A percentile compares a stretch with the other conserved stretches of the same genome.
These are phyloP conservation scores for Pseudogymnoascus sp. DNA, from an alignment of 2,329 filamentous ascomycete genomes.

Conservation along the genomic window DNA sequence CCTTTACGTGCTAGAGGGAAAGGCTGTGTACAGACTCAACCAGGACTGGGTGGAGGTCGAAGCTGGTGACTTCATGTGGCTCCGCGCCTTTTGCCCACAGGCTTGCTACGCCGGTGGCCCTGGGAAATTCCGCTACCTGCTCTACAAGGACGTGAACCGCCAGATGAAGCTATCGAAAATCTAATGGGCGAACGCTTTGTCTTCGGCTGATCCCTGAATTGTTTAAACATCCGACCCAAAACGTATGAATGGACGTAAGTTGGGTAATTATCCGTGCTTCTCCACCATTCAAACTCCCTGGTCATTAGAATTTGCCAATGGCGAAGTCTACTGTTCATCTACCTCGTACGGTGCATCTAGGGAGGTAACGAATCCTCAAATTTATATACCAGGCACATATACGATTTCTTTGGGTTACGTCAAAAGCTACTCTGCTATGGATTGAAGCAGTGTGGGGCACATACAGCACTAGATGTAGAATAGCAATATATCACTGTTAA, in stretches of 20 bases:
- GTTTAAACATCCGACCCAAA: not conserved
- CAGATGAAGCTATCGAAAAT: conserved; percentile 1
- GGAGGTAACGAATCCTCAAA: not conserved
- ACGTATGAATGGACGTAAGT: not conserved
- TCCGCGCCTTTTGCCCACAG: conserved; percentile 5
- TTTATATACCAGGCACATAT: not conserved
- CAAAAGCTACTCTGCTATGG: no score
- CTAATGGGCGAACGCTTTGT: not conserved
- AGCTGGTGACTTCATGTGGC: conserved; percentile 10
- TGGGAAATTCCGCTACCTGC: conserved; percentile 10
- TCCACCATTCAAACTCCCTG: not conserved
- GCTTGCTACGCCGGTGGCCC: conserved; percentile 2
- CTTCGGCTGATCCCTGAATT: not conserved
- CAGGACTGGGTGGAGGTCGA: conserved; percentile 8
- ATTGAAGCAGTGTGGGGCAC: no score
- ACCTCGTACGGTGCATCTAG: not conserved
- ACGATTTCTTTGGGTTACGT: not conserved
- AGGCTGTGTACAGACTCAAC: conserved; percentile 8
- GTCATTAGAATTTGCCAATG: not conserved
- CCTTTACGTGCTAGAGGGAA: not conserved
- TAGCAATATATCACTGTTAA: no score
- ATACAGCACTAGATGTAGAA: no score
- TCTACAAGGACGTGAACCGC: conserved; percentile 10
- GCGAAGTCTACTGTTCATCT: not conserved
- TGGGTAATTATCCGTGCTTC: not conserved